These are phyloP conservation scores for Suillus hirtellus DNA, from an alignment of 768 basidiomycete species.

Conservation along the genomic window DNA sequence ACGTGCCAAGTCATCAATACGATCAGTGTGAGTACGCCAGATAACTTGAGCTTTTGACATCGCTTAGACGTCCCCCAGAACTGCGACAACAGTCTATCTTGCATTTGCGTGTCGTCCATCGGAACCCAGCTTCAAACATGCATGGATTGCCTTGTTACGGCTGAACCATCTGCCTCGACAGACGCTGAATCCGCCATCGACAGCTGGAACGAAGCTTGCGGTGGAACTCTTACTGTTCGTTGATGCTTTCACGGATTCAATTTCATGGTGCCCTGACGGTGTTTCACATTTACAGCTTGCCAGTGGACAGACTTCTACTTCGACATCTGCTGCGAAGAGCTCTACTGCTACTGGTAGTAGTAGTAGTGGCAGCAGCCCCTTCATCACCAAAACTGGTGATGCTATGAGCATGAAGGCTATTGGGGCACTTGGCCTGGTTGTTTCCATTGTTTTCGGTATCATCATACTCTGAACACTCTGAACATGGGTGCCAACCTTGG, in stretches of 20 bases:
- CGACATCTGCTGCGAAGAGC: neutral
- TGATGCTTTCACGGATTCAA: neutral
- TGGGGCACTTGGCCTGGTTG: constrained; percentile 8
- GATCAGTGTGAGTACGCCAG: constrained; percentile 18
- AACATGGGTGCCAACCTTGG: neutral
- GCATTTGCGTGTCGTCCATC: constrained; percentile 17
- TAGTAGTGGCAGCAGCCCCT: constrained; percentile 8
- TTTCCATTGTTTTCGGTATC: constrained; percentile 16
- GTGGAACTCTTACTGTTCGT: constrained; percentile 23
- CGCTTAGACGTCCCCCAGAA: constrained; percentile 6
- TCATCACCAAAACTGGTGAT: neutral
- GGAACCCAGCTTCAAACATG: constrained; percentile 20
- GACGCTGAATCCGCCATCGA: constrained; percentile 15
- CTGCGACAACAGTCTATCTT: constrained; percentile 13
- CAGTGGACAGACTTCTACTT: constrained; percentile 7
- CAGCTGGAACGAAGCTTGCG: constrained; percentile 21
- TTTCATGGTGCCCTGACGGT: neutral
- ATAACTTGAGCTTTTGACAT: neutral
- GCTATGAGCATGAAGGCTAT: constrained; percentile 13
- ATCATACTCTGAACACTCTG: constrained; percentile 20
- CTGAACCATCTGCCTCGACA: neutral
- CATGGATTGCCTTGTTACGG: constrained; percentile 21
- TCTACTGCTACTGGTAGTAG: neutral
- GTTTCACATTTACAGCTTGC: neutral
- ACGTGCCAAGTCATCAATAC: constrained; percentile 22